Base-by-base conservation (phyloP, 108 stramenopile genomes). In the Cyclotella sp. region DNA sequence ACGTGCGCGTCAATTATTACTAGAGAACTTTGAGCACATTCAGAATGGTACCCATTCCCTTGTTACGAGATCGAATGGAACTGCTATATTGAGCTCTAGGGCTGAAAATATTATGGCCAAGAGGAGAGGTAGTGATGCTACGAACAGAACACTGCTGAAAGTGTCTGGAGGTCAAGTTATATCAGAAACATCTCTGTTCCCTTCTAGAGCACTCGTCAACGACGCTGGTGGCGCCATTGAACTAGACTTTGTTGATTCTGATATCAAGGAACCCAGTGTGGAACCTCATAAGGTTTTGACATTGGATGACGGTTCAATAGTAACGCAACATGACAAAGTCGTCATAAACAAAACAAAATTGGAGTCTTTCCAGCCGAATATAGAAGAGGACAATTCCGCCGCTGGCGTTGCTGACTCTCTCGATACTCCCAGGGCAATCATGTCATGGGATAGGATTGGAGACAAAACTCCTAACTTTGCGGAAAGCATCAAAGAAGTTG, bases 101-200 rank as follows among this genome's bases (percentile, higher is more conserved):
- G 80, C 72, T 40, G 80, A 81, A 30, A 45, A 46, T 14, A 28
- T 73, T 30, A 75, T 75, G 63, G 11, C 63, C 22, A 24, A 46
- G 3, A 1, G 18, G 8, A 51, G 19, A 19, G 49, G 8, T 30
- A 46, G 52, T n/a, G 70, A 61, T 61, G 68, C 54, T 41, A 45
- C 34, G 30, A 70, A 75, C 16, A 75, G 54, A 51, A 81, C 53
- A 64, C 41, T 75, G 39, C 52, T 75, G 10, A 51, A 75, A 59
- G 55, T 79, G 34, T 79, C 78, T 27, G 78, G 71, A 26, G 78
- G 78, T 41, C 43, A 79, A 61, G 71, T 72, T 29, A 59, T 79
- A 51, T 44, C 76, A 18, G 66, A 28, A 49, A 60, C 71, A 1
- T 52, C 65, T 41, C 65, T 79, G 22, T 26, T 72, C 9, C 51